Evolutionary conservation across 306 rosid species (phyloP).

Genomic region (Quercus cerris): DNA sequence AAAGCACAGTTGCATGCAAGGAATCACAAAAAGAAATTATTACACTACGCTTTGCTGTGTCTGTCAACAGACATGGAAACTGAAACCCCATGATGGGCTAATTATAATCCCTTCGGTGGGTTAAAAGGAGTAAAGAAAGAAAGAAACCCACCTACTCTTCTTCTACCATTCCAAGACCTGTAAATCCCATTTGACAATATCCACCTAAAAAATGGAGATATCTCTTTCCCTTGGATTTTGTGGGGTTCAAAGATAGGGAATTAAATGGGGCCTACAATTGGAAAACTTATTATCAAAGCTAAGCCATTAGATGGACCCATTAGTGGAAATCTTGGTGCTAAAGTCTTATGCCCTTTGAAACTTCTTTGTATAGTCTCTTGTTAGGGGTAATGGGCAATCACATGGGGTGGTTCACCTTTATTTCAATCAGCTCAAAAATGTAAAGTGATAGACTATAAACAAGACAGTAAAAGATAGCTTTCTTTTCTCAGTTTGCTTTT

Average conservation of each 20-base stretch:
- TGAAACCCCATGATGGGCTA: slow-evolving; percentile 61
- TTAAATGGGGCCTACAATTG: slow-evolving; percentile 40
- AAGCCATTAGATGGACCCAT: slow-evolving; percentile 47
- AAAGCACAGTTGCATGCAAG: slow-evolving; percentile 38
- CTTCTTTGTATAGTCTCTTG: slow-evolving; percentile 41
- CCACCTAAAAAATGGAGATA: slow-evolving; percentile 53
- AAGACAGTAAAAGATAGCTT: slow-evolving; percentile 54
- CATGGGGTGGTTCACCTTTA: slow-evolving; percentile 48
- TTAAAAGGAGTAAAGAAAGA: slow-evolving; percentile 54
- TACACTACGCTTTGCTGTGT: slow-evolving; percentile 49
- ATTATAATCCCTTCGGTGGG: slow-evolving; percentile 53
- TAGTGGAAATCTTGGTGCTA: slow-evolving; percentile 56
- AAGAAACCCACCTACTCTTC: slow-evolving; percentile 32
- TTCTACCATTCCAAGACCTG: slow-evolving; percentile 40
- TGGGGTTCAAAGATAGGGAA: slow-evolving; percentile 52
- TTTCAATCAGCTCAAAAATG: slow-evolving; percentile 40
- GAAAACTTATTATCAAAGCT: slow-evolving; percentile 67
- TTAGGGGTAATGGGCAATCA: slow-evolving; percentile 32
- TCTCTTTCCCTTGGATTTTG: slow-evolving; percentile 87
- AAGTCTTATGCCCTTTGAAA: slow-evolving; percentile 55
- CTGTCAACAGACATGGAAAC: slow-evolving; percentile 48
- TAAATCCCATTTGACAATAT: slow-evolving; percentile 41
- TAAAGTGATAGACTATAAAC: slow-evolving; percentile 31
- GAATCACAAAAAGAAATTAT: slow-evolving; percentile 57
- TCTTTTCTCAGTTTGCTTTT: slow-evolving; percentile 40